phyloP scores from a whole-genome alignment of 352 stramenopile genomes.

The Pythium grandisporangium region DNA sequence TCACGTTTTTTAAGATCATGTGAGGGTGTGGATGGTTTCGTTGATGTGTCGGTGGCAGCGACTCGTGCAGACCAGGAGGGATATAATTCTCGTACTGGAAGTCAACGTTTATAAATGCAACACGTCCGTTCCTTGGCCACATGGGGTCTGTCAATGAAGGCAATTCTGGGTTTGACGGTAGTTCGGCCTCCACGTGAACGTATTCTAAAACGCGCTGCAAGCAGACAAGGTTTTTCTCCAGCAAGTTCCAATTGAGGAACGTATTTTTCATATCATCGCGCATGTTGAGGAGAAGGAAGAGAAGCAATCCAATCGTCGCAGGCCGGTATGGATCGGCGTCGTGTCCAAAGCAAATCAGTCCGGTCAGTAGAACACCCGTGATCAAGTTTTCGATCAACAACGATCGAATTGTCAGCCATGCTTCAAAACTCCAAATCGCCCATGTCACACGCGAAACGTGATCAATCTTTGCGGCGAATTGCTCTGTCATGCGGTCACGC shows the following conservation, averaged over 20 bases:
- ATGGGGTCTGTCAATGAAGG: conserved; percentile 8
- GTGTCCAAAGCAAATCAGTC: conserved; percentile 14
- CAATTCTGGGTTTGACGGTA: conserved; percentile 12
- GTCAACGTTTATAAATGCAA: conserved; percentile 11
- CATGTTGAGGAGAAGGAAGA: conserved; percentile 13
- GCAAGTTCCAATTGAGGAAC: conserved; percentile 14
- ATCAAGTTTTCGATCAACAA: conserved; percentile 22
- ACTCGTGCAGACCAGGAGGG: neutral
- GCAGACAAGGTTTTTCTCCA: conserved; percentile 15
- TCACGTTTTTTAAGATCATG: conserved; percentile 15
- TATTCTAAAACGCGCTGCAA: conserved; percentile 19
- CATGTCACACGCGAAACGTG: conserved; percentile 10
- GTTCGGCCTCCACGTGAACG: conserved; percentile 13
- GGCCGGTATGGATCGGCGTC: conserved; percentile 10
- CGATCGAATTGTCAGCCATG: conserved; percentile 19
- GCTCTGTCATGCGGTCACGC: conserved; percentile 5
- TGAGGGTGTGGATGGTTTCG: too few species aligned
- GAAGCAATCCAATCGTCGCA: conserved; percentile 15
- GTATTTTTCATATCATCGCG: conserved; percentile 12
- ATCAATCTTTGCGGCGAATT: conserved; percentile 9
- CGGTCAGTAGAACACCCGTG: conserved; percentile 10
- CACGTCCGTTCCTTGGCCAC: conserved; percentile 12
- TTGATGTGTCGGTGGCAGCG: too few species aligned
- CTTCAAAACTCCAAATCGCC: conserved; percentile 25
- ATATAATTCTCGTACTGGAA: conserved; percentile 13